Base-by-base conservation (phyloP, 257 asterid genomes). In the Euphrasia confusa region DNA sequence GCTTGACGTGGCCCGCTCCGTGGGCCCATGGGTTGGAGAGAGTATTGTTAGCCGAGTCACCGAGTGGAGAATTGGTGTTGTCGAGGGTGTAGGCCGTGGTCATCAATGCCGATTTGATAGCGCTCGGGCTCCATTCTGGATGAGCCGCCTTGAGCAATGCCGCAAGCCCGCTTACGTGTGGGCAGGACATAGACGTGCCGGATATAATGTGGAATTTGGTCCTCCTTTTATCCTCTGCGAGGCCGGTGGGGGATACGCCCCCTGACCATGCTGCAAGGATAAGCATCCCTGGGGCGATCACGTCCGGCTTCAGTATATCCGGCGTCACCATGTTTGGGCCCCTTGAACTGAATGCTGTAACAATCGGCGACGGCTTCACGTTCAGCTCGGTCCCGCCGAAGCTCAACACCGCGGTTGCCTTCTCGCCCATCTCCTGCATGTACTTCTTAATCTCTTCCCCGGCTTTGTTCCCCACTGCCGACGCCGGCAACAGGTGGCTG, bases 101-200 rank as follows among this genome's bases (percentile, higher is more conserved):
- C 84, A 79, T 79, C 54, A 79, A 57, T 18, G 84, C 81, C 6
- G 84, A 79, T 58, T 72, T 77, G 79, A 32, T 32, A 6, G 37
- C 37, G 37, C 37, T 32, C 5, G 37, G 37, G 37, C 37, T 32
- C 37, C 37, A 79, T 0, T 72, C 60, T 0, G 84, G 84, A 60
- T 75, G 84, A 0, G 75, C 84, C 2, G 81, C 84, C 64, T 79
- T 79, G 7, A 79, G 66, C 67, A 79, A 63, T 1, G 79, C 84
- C 4, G 79, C 81, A 63, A 32, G 1, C 7, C 37, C 37, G 37
- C 37, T 2, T 32, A 32, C 6, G 37, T 32, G 37, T 32, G 37
- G 84, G 61, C 84, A 79, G 5, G 84, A 79, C 84, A 79, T 79
- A 21, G 84, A 79, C 12, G 84, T 79, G 12, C 84, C 77, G 4